Evolutionary conservation across 163 green algal genomes (phyloP).

Genomic region (Coccomyxa subellipsoidea): DNA sequence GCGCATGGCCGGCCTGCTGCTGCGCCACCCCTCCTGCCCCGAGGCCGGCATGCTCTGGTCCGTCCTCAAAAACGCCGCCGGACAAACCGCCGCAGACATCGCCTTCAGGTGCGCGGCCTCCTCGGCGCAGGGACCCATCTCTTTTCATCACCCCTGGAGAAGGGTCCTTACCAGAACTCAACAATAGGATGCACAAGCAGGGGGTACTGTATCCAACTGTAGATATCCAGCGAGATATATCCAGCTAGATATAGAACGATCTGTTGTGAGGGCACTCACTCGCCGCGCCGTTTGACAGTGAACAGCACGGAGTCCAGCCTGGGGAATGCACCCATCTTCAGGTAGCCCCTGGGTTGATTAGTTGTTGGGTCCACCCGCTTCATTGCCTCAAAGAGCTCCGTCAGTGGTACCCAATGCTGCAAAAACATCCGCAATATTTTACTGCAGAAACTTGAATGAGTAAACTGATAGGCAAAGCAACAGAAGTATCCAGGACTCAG

Average conservation of each 20-base stretch:
- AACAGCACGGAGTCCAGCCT: constrained; percentile 61
- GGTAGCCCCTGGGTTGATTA: constrained; percentile 55
- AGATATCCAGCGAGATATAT: too few species aligned
- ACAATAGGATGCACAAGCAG: too few species aligned
- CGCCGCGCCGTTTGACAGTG: constrained; percentile 50
- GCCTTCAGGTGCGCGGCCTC: neutral
- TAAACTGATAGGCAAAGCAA: too few species aligned
- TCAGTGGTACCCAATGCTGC: constrained; percentile 3
- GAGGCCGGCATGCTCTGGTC: constrained; percentile 3
- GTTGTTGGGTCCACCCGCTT: neutral
- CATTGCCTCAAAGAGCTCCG: constrained; percentile 1
- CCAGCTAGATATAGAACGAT: too few species aligned
- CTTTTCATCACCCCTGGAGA: neutral
- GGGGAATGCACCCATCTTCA: constrained; percentile 49
- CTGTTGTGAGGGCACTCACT: neutral
- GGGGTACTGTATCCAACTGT: too few species aligned
- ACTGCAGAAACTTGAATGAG: too few species aligned
- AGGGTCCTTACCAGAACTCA: too few species aligned
- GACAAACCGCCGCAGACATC: neutral
- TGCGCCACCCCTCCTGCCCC: constrained; percentile 1
- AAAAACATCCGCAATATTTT: too few species aligned
- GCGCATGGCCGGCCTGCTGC: constrained; percentile 8
- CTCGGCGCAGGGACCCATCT: neutral
- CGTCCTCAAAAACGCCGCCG: neutral
- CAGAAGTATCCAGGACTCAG: too few species aligned